Conservation (phyloP, 345 rosid genomes). For the Gossypium bickii region DNA sequence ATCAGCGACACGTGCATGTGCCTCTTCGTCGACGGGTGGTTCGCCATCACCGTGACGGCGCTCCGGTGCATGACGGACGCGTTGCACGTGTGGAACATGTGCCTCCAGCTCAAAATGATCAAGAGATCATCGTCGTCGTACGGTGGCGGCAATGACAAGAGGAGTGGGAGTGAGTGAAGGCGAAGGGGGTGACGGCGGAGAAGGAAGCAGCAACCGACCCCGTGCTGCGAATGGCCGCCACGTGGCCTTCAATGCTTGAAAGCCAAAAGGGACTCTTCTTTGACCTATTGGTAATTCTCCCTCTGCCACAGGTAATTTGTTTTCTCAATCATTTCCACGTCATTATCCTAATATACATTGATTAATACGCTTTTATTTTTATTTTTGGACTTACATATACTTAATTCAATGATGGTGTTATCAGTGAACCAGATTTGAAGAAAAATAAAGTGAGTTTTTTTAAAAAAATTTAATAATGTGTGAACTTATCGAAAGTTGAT, state of each 20-base stretch:
- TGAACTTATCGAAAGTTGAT: no score
- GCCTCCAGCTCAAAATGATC: constrained; percentile 68
- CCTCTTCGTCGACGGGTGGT: constrained; percentile 87
- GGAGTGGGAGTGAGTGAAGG: constrained; percentile 3
- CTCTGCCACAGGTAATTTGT: constrained; percentile 72
- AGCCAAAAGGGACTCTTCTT: constrained; percentile 66
- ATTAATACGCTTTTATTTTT: no score
- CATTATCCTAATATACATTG: background rate
- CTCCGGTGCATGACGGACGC: constrained; percentile 91
- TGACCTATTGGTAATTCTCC: constrained; percentile 83
- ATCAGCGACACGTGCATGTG: constrained; percentile 68
- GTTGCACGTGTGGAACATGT: constrained; percentile 87
- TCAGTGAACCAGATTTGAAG: no score
- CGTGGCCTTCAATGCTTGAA: constrained; percentile 45
- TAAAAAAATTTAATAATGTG: no score
- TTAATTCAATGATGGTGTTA: no score
- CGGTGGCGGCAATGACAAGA: background rate
- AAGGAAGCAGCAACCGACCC: background rate
- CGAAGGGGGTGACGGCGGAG: constrained; percentile 12
- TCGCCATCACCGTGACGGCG: constrained; percentile 83
- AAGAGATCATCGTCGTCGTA: constrained; percentile 19
- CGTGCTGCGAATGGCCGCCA: background rate
- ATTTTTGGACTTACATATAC: no score
- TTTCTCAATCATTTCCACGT: background rate
- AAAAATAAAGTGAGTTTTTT: no score